A percentile compares a stretch with the other conserved stretches of the same genome.
Conservation (phyloP, 2,329 filamentous ascomycete genomes). For the Neofusicoccum kwambonambiense region DNA sequence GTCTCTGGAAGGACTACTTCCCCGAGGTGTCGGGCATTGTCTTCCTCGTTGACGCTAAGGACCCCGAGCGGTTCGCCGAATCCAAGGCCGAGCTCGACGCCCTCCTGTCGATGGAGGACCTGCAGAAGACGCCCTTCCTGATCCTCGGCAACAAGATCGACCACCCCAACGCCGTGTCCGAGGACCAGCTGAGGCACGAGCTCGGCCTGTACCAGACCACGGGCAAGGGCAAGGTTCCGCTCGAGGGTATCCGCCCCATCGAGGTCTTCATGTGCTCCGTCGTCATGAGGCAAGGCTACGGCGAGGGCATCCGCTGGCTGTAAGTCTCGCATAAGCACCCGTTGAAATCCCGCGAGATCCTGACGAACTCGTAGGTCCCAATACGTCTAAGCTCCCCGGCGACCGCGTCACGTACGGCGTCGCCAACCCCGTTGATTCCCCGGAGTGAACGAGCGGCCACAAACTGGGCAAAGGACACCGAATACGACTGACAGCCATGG, state of each 20-base stretch:
- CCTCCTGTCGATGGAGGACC: constrained; percentile 93
- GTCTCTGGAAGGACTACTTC: constrained; percentile 42
- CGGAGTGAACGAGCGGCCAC: not conserved
- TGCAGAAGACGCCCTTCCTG: constrained; percentile 92
- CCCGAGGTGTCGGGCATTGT: constrained; percentile 68
- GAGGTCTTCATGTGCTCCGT: constrained; percentile 98
- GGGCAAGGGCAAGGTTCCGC: constrained; percentile 89
- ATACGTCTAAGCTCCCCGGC: constrained; percentile 2
- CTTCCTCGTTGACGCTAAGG: constrained; percentile 96
- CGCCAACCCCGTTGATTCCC: not conserved
- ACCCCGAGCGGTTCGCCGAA: constrained; percentile 90
- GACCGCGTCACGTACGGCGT: not conserved
- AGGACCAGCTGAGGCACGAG: constrained; percentile 91
- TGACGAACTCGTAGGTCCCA: not conserved
- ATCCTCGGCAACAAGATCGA: constrained; percentile 99
- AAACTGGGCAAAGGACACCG: not conserved
- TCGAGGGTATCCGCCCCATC: constrained; percentile 90
- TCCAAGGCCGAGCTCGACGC: constrained; percentile 95
- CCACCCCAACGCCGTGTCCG: constrained; percentile 89
- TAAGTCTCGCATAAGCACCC: not conserved
- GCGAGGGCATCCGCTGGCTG: constrained; percentile 43
- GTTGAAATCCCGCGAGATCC: not conserved
- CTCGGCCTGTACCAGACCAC: constrained; percentile 95
- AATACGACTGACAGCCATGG: no score
- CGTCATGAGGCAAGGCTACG: constrained; percentile 87